Conservation (phyloP, 139 green algal species). For the Chlamydomonas eustigma region DNA sequence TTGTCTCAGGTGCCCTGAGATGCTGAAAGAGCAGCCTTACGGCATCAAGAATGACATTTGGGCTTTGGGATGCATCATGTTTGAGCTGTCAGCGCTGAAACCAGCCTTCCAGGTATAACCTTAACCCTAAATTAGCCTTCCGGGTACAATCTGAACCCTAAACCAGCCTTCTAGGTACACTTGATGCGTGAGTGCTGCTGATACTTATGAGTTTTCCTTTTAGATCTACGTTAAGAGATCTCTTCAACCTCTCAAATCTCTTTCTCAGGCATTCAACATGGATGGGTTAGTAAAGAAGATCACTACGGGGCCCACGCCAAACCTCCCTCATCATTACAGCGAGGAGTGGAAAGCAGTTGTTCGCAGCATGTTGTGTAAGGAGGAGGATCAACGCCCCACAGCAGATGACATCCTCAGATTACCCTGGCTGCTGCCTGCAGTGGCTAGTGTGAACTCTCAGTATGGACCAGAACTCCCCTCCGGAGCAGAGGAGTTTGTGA, state of each 20-base stretch:
- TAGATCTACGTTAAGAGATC: too few relatives aligned
- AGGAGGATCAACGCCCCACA: neutral
- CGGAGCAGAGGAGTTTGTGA: neutral
- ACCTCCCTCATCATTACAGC: constrained; percentile 18
- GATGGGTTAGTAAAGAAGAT: constrained; percentile 29
- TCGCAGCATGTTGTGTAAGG: neutral
- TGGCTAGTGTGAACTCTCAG: neutral
- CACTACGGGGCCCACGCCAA: neutral
- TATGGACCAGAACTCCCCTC: neutral
- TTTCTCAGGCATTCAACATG: constrained; percentile 45
- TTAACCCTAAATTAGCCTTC: constrained; percentile 35
- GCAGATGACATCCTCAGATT: neutral
- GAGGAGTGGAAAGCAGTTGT: neutral
- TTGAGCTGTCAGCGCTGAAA: constrained; percentile 33
- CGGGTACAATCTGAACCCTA: constrained; percentile 29
- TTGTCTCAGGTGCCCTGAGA: constrained; percentile 3
- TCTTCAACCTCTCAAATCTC: too few relatives aligned
- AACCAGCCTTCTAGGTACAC: constrained; percentile 32
- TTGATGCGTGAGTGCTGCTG: too few relatives aligned
- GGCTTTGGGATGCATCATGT: constrained; percentile 42
- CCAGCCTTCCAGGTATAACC: constrained; percentile 33
- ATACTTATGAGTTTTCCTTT: too few relatives aligned
- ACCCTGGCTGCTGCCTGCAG: neutral
- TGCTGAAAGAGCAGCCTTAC: constrained; percentile 1
- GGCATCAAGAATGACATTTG: constrained; percentile 23